Conservation (phyloP, 768 basidiomycete genomes). For the Tylopilus vinaceipallidus region DNA sequence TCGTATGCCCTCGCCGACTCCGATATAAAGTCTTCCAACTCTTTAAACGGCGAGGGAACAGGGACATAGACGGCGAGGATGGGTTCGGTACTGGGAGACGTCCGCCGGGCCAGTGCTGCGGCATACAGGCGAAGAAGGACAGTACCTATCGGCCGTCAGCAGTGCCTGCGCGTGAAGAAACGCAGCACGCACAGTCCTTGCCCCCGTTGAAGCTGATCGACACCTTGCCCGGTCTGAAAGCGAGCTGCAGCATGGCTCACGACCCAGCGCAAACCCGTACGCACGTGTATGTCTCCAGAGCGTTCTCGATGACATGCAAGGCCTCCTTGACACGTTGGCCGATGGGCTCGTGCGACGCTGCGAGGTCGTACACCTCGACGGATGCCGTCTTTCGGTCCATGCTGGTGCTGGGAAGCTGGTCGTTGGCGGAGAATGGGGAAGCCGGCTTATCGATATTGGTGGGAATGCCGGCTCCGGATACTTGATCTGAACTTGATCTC, state of each 20-base stretch:
- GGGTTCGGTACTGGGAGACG: constrained; percentile 37
- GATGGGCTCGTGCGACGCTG: constrained; percentile 52
- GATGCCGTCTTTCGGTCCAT: constrained; percentile 57
- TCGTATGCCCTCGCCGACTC: constrained; percentile 59
- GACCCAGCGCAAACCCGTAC: constrained; percentile 30
- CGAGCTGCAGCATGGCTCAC: constrained; percentile 7
- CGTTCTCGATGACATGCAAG: constrained; percentile 73
- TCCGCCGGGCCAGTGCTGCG: constrained; percentile 57
- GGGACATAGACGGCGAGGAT: constrained; percentile 85
- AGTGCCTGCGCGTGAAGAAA: neutral
- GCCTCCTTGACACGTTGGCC: constrained; percentile 72
- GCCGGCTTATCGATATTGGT: too few relatives aligned
- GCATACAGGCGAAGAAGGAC: constrained; percentile 91
- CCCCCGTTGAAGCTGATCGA: constrained; percentile 98
- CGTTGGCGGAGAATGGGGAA: constrained; percentile 3
- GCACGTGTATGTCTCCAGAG: constrained; percentile 79
- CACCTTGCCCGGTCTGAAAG: constrained; percentile 58
- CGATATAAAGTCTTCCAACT: constrained; percentile 81
- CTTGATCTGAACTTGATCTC: neutral
- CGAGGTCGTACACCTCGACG: constrained; percentile 59
- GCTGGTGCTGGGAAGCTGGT: constrained; percentile 3
- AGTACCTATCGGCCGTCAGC: constrained; percentile 58
- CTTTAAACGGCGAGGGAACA: constrained; percentile 81
- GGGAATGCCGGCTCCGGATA: too few relatives aligned
- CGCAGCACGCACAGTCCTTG: constrained; percentile 81